Evolutionary conservation across 768 basidiomycete species (phyloP).

Genomic region (Holtermanniella nyarrowii): DNA sequence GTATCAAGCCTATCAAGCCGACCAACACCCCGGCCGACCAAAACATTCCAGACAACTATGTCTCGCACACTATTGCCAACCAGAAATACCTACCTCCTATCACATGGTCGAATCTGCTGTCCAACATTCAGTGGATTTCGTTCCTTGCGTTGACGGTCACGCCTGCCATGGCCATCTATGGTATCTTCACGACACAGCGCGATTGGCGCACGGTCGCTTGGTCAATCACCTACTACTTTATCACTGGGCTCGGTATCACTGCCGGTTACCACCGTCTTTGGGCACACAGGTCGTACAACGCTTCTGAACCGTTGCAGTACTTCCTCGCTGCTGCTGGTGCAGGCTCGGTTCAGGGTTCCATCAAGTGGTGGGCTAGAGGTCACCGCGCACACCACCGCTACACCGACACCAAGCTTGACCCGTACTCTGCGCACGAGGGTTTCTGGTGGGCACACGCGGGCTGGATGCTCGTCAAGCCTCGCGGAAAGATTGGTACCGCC

Average conservation of each 20-base stretch:
- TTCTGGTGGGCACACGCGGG: constrained; percentile 71
- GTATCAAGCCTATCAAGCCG: constrained; percentile 26
- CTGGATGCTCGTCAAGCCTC: constrained; percentile 85
- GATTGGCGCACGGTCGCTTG: constrained; percentile 66
- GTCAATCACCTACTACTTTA: constrained; percentile 59
- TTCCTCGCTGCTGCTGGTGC: constrained; percentile 72
- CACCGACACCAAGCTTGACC: constrained; percentile 93
- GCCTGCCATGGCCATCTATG: constrained; percentile 64
- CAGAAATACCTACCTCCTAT: constrained; percentile 61
- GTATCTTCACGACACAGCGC: constrained; percentile 52
- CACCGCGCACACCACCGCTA: constrained; percentile 96
- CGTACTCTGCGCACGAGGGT: constrained; percentile 85
- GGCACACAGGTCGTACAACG: constrained; percentile 94
- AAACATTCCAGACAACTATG: constrained; percentile 68
- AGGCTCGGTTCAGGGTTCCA: constrained; percentile 90
- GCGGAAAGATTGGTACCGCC: constrained; percentile 76
- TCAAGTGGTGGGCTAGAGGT: constrained; percentile 97
- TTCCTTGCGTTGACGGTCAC: constrained; percentile 61
- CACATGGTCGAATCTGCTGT: constrained; percentile 54
- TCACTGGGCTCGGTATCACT: constrained; percentile 68
- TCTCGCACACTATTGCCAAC: constrained; percentile 60
- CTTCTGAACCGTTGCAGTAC: constrained; percentile 73
- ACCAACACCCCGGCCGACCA: constrained; percentile 36
- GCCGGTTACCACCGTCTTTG: constrained; percentile 89
- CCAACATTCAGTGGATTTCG: constrained; percentile 57